Evolutionary conservation across 768 basidiomycete genomes (phyloP).

Genomic region (Boletus speciosus): DNA sequence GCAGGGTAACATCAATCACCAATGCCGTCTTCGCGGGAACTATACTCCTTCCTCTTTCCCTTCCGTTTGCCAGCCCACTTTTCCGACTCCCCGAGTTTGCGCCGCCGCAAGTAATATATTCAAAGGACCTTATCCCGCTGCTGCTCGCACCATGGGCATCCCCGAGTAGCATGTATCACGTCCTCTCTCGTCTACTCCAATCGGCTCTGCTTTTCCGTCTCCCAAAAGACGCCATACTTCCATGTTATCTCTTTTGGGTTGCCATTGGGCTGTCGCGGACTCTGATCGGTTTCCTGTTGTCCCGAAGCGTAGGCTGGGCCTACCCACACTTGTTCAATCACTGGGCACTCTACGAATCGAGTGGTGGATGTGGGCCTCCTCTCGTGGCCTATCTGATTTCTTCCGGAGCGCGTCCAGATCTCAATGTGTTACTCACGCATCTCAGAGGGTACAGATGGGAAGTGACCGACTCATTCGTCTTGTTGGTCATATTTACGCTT

Average conservation of each 20-base stretch:
- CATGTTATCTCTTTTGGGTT: slow-evolving; percentile 24
- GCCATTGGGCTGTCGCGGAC: slow-evolving; percentile 17
- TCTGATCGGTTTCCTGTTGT: slow-evolving; percentile 21
- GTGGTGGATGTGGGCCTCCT: slow-evolving; percentile 37
- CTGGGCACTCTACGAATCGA: slow-evolving; percentile 38
- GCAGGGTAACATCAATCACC: not conserved
- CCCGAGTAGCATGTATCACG: slow-evolving; percentile 20
- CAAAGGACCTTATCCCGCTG: slow-evolving; percentile 31
- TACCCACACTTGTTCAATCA: slow-evolving; percentile 39
- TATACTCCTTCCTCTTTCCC: slow-evolving; percentile 11
- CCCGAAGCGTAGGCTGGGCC: slow-evolving; percentile 35
- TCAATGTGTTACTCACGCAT: not conserved
- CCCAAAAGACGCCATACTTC: not conserved
- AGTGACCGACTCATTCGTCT: slow-evolving; percentile 8
- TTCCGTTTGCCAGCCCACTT: slow-evolving; percentile 3
- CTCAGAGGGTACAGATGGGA: slow-evolving; percentile 17
- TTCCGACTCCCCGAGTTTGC: slow-evolving; percentile 30
- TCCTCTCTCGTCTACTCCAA: slow-evolving; percentile 23
- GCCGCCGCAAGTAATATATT: slow-evolving; percentile 38
- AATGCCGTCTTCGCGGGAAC: slow-evolving; percentile 10
- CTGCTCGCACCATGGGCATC: slow-evolving; percentile 37
- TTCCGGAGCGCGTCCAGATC: slow-evolving; percentile 14
- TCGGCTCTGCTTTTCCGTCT: slow-evolving; percentile 13
- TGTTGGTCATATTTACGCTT: slow-evolving; percentile 8
- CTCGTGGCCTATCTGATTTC: slow-evolving; percentile 23